These are phyloP conservation scores for Camellia granthamiana DNA, from an alignment of 148 eudicot species.

Conservation along the genomic window DNA sequence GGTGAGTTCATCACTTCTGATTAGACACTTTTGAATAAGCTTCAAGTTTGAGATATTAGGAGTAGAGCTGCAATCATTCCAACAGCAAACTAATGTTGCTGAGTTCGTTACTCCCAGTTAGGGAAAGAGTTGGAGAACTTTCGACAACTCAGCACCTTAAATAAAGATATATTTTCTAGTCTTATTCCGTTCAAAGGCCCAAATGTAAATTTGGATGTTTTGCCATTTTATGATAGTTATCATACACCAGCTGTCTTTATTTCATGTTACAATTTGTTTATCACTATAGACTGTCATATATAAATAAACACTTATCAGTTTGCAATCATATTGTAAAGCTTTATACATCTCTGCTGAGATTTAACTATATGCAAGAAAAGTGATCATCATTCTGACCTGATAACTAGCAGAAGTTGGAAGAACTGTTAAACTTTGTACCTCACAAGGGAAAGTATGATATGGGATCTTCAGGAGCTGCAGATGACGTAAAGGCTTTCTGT, in stretches of 20 bases:
- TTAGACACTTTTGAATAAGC: not conserved
- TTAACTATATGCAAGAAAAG: slow-evolving; percentile 16
- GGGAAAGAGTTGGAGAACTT: not conserved
- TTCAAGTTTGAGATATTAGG: not conserved
- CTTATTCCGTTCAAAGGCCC: not conserved
- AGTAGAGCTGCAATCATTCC: not conserved
- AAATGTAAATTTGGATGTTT: not conserved
- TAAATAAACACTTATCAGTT: not conserved
- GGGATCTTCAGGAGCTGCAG: slow-evolving; percentile 34
- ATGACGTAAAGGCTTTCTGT: slow-evolving; percentile 19
- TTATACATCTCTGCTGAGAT: not conserved
- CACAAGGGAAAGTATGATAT: slow-evolving; percentile 30
- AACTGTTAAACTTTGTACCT: slow-evolving; percentile 45
- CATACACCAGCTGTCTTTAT: not conserved
- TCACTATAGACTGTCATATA: not conserved
- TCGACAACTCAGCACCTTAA: not conserved
- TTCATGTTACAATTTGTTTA: not conserved
- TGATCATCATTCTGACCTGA: slow-evolving; percentile 19
- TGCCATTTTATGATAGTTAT: not conserved
- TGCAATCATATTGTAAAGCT: not conserved
- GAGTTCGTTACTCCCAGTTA: not conserved
- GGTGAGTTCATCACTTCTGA: not conserved
- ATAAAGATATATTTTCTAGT: not conserved
- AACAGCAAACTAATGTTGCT: not conserved
- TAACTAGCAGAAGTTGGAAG: slow-evolving; percentile 52